Conservation (phyloP, 352 stramenopile species). For the Globisporangium nodosum region DNA sequence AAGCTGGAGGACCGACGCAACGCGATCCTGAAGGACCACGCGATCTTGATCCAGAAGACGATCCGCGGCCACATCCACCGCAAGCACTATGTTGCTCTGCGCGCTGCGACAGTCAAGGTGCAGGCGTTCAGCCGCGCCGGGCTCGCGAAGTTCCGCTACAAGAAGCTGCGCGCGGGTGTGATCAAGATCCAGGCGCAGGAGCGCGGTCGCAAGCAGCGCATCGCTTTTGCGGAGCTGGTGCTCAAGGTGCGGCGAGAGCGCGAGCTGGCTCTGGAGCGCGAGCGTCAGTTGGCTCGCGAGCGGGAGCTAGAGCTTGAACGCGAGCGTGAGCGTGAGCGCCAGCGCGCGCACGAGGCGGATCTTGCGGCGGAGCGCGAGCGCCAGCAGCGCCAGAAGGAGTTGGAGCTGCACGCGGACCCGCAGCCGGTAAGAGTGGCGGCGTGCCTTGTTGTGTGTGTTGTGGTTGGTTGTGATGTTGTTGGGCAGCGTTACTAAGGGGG, state of each 20-base stretch:
- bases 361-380: slow-evolving; percentile 23
- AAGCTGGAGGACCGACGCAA: slow-evolving; percentile 85
- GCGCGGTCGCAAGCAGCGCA: slow-evolving; percentile 60
- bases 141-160: slow-evolving; percentile 35
- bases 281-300: slow-evolving; percentile 31
- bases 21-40: slow-evolving; percentile 64
- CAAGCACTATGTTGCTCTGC: slow-evolving; percentile 46
- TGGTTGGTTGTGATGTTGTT: not conserved
- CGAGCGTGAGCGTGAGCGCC: slow-evolving; percentile 21
- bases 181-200: slow-evolving; percentile 50
- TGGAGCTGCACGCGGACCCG: slow-evolving; percentile 34
- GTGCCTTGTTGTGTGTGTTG: not conserved
- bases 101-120: slow-evolving; percentile 37
- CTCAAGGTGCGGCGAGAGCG: slow-evolving; percentile 36
- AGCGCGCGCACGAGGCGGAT: slow-evolving; percentile 15
- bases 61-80: slow-evolving; percentile 56
- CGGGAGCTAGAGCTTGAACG: slow-evolving; percentile 24
- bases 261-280: slow-evolving; percentile 29
- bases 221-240: slow-evolving; percentile 41
- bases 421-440: slow-evolving; percentile 43
- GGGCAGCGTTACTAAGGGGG: slow-evolving; percentile 42
- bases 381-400: slow-evolving; percentile 23
- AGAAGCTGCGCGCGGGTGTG: slow-evolving; percentile 32
- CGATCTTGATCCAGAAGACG: slow-evolving; percentile 72
- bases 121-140: slow-evolving; percentile 42